Base-by-base conservation (phyloP, 176 grass and related monocot species). In the Leersia perrieri region DNA sequence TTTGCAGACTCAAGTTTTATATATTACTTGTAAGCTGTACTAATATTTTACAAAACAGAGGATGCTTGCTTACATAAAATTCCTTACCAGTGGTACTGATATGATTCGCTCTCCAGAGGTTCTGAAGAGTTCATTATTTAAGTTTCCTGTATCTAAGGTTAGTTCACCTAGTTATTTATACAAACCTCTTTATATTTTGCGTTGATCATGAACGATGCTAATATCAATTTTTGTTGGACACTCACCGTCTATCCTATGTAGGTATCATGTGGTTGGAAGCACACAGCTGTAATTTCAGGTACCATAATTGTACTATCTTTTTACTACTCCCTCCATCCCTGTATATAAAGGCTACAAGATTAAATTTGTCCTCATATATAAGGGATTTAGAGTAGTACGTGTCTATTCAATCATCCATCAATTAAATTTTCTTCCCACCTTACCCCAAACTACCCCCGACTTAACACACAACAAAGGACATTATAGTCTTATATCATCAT, bases 231-330 rank as follows among this genome's bases (percentile, higher is more conserved):
- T 69, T 72, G 42, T 6, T 77, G 39, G n/a, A 80, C 36, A 51
- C 73, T 84, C 30, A 68, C 25, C 18, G 76, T n/a, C 33, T 90
- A 2, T 35, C 55, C 25, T 60, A 34, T 85, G 63, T 87, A 98
- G 95, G 88, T 98, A 79, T 92, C 95, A 25, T 94, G 95, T 85
- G 95, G 95, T 70, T 98, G 95, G 95, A 98, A 98, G 66, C 95
- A 98, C 86, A 98, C 95, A 49, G 95, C 92, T 86, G 86, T 87
- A 66, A 89, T 98, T 60, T 94, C 92, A 91, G 95, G 95, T 98
- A 91, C 73, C 25, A 68, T 76, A 80, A 16, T 42, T 73, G 34
- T 75, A 1, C 7, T 66, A 40, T 9, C 2, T 51, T 67, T 55
- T n/a, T n/a, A n/a, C n/a, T n/a, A n/a, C n/a, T n/a, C n/a, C n/a